Base-by-base conservation (phyloP, 805 yeast species). In the Spathaspora girioi region DNA sequence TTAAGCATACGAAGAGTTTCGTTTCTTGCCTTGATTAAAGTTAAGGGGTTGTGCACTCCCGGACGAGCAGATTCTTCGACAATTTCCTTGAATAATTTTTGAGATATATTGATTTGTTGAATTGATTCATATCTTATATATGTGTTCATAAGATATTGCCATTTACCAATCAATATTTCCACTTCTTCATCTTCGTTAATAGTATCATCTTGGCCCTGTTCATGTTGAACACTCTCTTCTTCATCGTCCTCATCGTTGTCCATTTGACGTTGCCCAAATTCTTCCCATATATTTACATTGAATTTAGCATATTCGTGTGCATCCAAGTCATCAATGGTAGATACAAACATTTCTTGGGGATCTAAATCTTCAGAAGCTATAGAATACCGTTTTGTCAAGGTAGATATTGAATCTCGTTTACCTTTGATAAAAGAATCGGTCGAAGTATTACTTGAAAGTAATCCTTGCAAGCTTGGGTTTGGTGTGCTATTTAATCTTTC, bases 61-160 rank as follows among this genome's bases (percentile, higher is more conserved):
- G 29, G 35, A 10, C 29, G 38, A 10, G 35, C 18, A 29, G 63
- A 44, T 47, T 54, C 65, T 12, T 49, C 54, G 40, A 64, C 44
- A 38, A 71, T 59, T 15, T 61, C 62, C 10, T 67, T 59, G 54
- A 63, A 67, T 3, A 78, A 66, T 10, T 70, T 67, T 54, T 68
- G 62, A 0, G 82, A 76, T 17, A 81, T 56, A 60, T 81, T 81
- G 55, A 81, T 71, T 59, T 81, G 83, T 31, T 66, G 67, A 1
- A 76, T 73, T 1, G 84, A 66, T 48, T 77, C 71, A 17, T 65
- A 63, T 11, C 57, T 53, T 40, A 81, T 71, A 58, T 73, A 80
- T 11, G 58, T 64, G 23, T 59, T 51, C 20, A 81, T 65, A 42
- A 81, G 74, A 47, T 57, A 55, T 23, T 62, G 56, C 71, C 79